Evolutionary conservation across 192 early-diverging fungal species (phyloP).

Genomic region (Radiomyces spectabilis): DNA sequence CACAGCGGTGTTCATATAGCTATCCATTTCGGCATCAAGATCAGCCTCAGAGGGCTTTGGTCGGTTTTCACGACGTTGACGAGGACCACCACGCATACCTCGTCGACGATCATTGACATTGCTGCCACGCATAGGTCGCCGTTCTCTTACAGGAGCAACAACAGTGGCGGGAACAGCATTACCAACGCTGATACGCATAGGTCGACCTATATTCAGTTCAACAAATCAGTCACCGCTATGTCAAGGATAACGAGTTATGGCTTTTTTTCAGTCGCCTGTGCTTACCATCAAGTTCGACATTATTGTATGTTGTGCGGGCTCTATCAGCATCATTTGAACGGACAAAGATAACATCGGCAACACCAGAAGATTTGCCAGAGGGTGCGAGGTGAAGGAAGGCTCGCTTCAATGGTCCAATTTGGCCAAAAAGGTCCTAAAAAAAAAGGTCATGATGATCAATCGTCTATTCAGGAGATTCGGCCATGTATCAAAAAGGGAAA

Average conservation of each 20-base stretch:
- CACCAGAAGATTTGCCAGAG: constrained; percentile 42
- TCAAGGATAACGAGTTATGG: not conserved
- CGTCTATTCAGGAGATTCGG: too few relatives aligned
- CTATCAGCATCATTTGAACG: constrained; percentile 26
- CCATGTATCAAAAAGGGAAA: too few relatives aligned
- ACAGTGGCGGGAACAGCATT: not conserved
- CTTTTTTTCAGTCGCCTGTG: not conserved
- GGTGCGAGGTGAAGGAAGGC: constrained; percentile 35
- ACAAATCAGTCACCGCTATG: too few relatives aligned
- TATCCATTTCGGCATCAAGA: constrained; percentile 51
- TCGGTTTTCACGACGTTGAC: constrained; percentile 6
- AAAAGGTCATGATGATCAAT: not conserved
- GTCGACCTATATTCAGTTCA: constrained; percentile 6
- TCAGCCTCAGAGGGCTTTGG: constrained; percentile 30
- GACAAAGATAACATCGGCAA: constrained; percentile 40
- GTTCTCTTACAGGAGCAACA: not conserved
- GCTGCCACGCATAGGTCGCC: constrained; percentile 5
- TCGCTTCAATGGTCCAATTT: constrained; percentile 38
- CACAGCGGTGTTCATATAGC: constrained; percentile 28
- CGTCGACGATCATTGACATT: constrained; percentile 1
- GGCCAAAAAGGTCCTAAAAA: constrained; percentile 41
- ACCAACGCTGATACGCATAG: constrained; percentile 15
- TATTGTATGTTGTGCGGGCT: constrained; percentile 38
- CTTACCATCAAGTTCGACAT: constrained; percentile 43
- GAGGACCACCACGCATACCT: constrained; percentile 13